A percentile compares a stretch with the other conserved stretches of the same genome.
phyloP scores from a whole-genome alignment of 441 rosid genomes.

The Croton setiger region DNA sequence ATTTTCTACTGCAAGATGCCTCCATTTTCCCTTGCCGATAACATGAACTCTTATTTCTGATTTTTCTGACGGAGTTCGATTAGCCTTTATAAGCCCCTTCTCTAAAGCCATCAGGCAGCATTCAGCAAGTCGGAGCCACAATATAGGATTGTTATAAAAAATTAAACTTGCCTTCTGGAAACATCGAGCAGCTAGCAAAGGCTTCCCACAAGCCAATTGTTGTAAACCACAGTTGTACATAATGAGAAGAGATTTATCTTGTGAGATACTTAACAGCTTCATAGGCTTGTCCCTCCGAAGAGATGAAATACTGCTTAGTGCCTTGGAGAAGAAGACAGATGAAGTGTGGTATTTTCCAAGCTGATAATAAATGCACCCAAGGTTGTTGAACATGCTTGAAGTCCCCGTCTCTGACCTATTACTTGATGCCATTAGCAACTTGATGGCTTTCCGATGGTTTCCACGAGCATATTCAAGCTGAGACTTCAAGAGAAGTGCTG shows the following conservation, averaged over 20 bases:
- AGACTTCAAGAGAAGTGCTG: constrained; percentile 88
- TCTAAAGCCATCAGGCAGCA: constrained; percentile 86
- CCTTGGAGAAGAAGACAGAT: constrained; percentile 69
- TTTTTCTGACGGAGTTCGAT: constrained; percentile 32
- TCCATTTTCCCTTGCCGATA: constrained; percentile 92
- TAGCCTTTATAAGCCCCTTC: constrained; percentile 60
- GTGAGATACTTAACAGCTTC: constrained; percentile 64
- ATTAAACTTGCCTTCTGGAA: constrained; percentile 74
- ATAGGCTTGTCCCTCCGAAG: constrained; percentile 69
- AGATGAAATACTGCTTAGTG: constrained; percentile 56
- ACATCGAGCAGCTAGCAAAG: constrained; percentile 78
- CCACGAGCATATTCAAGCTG: constrained; percentile 96
- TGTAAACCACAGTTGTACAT: constrained; percentile 86
- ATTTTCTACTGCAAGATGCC: constrained; percentile 62
- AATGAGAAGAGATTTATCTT: constrained; percentile 79
- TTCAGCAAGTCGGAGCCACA: constrained; percentile 97
- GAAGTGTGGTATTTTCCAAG: constrained; percentile 69
- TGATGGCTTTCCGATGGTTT: constrained; percentile 86
- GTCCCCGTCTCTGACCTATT: constrained; percentile 58
- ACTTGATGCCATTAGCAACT: constrained; percentile 80
- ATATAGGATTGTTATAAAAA: constrained; percentile 61
- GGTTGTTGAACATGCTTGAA: constrained; percentile 80
- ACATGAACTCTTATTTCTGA: constrained; percentile 59
- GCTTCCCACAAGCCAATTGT: constrained; percentile 83
- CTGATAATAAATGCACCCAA: constrained; percentile 90